These are phyloP conservation scores for Claviceps arundinis DNA, from an alignment of 2,329 filamentous ascomycete genomes.

Conservation along the genomic window DNA sequence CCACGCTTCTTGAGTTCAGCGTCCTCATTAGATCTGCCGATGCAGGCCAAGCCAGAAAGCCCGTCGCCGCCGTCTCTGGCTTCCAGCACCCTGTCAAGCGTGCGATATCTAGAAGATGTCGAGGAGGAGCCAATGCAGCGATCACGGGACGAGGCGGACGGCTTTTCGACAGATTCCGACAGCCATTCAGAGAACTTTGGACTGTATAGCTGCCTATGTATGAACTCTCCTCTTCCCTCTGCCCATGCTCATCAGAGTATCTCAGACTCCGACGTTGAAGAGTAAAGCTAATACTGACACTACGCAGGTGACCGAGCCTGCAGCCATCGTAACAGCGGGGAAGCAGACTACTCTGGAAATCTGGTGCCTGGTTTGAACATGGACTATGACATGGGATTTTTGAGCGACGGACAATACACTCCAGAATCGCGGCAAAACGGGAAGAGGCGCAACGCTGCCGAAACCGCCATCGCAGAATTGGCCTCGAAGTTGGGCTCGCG, in stretches of 20 bases:
- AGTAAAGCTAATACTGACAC: conserved; percentile 9
- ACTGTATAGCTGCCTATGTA: conserved; percentile 62
- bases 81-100: conserved; percentile 37
- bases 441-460: conserved; percentile 44
- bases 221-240: conserved; percentile 17
- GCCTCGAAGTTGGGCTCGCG: conserved; percentile 53
- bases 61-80: conserved; percentile 14
- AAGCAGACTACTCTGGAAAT: conserved; percentile 23
- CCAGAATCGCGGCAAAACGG: conserved; percentile 26
- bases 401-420: conserved; percentile 49
- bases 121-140: conserved; percentile 72
- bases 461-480: conserved; percentile 48
- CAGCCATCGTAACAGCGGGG: conserved; percentile 36
- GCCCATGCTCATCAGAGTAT: not conserved
- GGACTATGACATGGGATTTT: conserved; percentile 55
- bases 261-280: not conserved
- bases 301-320: conserved; percentile 47
- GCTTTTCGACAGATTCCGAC: conserved; percentile 8
- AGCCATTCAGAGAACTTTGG: conserved; percentile 24
- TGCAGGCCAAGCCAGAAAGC: conserved; percentile 11
- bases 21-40: conserved; percentile 59
- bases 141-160: conserved; percentile 40
- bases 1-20: conserved; percentile 58
- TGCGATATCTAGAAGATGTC: conserved; percentile 64
- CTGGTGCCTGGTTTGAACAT: conserved; percentile 32